Conservation (phyloP, 1,139 yeast genomes). For the Scheffersomyces illinoinensis region DNA sequence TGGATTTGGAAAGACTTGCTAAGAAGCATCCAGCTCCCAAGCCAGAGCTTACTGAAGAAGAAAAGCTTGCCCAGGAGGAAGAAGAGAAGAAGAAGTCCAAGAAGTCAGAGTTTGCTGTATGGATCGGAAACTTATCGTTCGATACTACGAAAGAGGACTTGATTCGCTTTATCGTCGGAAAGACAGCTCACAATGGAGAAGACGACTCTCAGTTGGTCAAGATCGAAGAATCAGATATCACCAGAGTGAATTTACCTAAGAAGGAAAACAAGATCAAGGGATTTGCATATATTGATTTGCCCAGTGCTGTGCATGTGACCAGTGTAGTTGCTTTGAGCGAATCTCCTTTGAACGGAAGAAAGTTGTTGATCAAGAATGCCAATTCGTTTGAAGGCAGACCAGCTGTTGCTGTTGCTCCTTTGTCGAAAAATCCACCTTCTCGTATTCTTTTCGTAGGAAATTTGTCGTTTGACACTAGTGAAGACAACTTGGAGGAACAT, state of each 20-base stretch:
- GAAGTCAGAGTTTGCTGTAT: slow-evolving; percentile 70
- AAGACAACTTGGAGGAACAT: slow-evolving; percentile 72
- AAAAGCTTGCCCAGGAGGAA: slow-evolving; percentile 23
- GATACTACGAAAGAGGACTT: slow-evolving; percentile 81
- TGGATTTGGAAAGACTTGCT: slow-evolving; percentile 58
- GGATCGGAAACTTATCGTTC: slow-evolving; percentile 93
- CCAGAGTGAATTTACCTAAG: slow-evolving; percentile 67
- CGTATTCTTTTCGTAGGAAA: slow-evolving; percentile 91
- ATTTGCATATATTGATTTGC: slow-evolving; percentile 87
- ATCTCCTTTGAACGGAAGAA: slow-evolving; percentile 74
- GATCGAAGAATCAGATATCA: slow-evolving; percentile 49
- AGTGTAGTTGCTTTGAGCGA: slow-evolving; percentile 72
- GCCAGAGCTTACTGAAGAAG: slow-evolving; percentile 32
- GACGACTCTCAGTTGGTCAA: slow-evolving; percentile 40
- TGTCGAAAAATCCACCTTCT: slow-evolving; percentile 81
- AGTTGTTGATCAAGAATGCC: slow-evolving; percentile 79
- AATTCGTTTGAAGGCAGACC: slow-evolving; percentile 89
- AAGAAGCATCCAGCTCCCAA: slow-evolving; percentile 50
- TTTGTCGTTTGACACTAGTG: slow-evolving; percentile 88
- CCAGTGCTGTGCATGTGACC: slow-evolving; percentile 60
- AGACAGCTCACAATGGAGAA: slow-evolving; percentile 44
- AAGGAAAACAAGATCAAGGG: slow-evolving; percentile 71
- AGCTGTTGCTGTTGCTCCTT: slow-evolving; percentile 41
- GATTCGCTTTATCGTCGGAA: slow-evolving; percentile 60
- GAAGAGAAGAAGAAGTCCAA: slow-evolving; percentile 27